phyloP scores from a whole-genome alignment of 805 yeast genomes.

The Lipomyces orientalis region DNA sequence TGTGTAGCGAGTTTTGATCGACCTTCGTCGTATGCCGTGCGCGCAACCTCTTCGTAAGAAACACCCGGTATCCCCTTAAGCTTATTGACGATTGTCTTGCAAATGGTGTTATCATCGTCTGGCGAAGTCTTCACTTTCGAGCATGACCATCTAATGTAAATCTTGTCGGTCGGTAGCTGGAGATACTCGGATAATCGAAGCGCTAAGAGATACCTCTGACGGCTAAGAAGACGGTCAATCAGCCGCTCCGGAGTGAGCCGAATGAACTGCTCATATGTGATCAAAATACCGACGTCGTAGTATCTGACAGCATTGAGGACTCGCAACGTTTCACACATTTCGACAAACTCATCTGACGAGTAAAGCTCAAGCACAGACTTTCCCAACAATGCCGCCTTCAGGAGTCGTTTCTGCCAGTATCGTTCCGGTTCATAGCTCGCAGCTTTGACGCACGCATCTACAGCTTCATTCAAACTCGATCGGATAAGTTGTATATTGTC shows the following conservation, averaged over 20 bases:
- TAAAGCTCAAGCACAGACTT: slow-evolving; percentile 63
- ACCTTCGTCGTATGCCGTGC: slow-evolving; percentile 81
- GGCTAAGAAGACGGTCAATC: slow-evolving; percentile 60
- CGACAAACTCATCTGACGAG: slow-evolving; percentile 66
- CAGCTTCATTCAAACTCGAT: slow-evolving; percentile 62
- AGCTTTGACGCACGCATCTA: slow-evolving; percentile 72
- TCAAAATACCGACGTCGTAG: slow-evolving; percentile 66
- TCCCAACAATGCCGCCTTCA: slow-evolving; percentile 86
- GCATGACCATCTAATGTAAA: slow-evolving; percentile 83
- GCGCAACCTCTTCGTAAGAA: slow-evolving; percentile 64
- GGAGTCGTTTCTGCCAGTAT: slow-evolving; percentile 75
- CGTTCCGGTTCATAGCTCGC: slow-evolving; percentile 79
- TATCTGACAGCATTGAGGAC: slow-evolving; percentile 73
- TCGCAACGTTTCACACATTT: slow-evolving; percentile 64
- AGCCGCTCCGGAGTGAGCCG: slow-evolving; percentile 61
- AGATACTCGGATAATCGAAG: slow-evolving; percentile 62
- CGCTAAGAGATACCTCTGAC: slow-evolving; percentile 67
- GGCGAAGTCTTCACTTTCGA: slow-evolving; percentile 58
- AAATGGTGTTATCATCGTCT: slow-evolving; percentile 63
- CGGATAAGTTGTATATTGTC: slow-evolving; percentile 68
- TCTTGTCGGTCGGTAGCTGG: slow-evolving; percentile 54
- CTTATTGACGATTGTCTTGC: slow-evolving; percentile 55
- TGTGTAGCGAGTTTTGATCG: slow-evolving; percentile 68
- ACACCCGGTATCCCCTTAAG: slow-evolving; percentile 52
- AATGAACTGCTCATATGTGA: slow-evolving; percentile 63